Evolutionary conservation across 1,284 basidiomycete species (phyloP), one percentile per base, ranked within the genome.

Genomic region (Ganoderma meredithae): DNA sequence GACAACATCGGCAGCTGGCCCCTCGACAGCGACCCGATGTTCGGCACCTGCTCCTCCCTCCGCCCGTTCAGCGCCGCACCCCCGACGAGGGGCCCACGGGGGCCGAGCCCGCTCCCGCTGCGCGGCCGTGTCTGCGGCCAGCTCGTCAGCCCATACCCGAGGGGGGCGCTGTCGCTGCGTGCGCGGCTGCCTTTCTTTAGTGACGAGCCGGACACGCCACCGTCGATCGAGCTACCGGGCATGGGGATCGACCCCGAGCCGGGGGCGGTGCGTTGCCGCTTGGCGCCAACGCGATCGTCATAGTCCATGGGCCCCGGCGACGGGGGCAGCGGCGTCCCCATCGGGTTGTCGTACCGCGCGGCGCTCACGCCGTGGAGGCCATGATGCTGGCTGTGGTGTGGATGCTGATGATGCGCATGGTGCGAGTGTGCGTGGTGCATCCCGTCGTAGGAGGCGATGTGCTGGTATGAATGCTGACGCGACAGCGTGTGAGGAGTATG

Each of bases 91-190:
- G 68, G 58, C 62, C 69, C 70, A 31, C 68, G 56, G 43, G 66
- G 62, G 47, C 69, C 72, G 27, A 82, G 74, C 61, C 81, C 79
- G 72, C 79, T 81, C 61, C 82, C 81, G 74, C 80, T 82, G 53
- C 81, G 64, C 65, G 81, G 81, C n/a, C 81, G 73, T 55, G 78
- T 78, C 68, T 76, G 72, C 62, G 75, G 74, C 79, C 80, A 81
- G 60, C 69, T 77, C 15, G 70, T 79, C 25, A 82, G 73, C 40
- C 79, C 79, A 66, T 83, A 82, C 33, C 83, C 84, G 31, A 85
- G 77, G 65, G 84, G 84, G 47, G 84, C 84, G 17, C 81, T 83
- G 69, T 86, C 84, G 74, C 83, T 84, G 47, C 84, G 76, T 41
- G 83, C 83, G n/a, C 84, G 80, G 44, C 79, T 77, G n/a, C 80